Evolutionary conservation across 2,329 filamentous ascomycete genomes (phyloP).

Genomic region (Apiospora koreana): DNA sequence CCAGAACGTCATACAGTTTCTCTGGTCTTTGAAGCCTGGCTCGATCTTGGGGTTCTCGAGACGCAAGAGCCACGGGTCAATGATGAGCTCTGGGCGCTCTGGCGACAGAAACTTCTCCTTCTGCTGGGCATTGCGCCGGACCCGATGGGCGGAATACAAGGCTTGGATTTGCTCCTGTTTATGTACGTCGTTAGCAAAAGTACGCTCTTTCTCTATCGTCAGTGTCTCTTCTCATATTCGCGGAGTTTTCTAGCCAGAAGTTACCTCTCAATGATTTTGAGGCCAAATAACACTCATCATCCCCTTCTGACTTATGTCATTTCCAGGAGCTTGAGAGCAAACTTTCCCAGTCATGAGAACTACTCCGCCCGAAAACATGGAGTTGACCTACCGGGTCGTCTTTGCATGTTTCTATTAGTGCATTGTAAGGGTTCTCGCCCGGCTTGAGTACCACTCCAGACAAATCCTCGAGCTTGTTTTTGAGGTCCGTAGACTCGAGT

Average conservation of each 20-base stretch:
- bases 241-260: background rate
- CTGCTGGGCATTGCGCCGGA: conserved; percentile 74
- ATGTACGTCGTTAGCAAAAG: background rate
- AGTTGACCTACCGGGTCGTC: conserved; percentile 61
- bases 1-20: conserved; percentile 88
- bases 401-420: conserved; percentile 68
- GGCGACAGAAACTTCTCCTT: conserved; percentile 69
- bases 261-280: background rate
- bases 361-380: conserved; percentile 7
- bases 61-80: conserved; percentile 75
- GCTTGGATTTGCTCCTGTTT: conserved; percentile 59
- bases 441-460: conserved; percentile 51
- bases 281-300: too few relatives aligned
- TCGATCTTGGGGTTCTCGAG: conserved; percentile 65
- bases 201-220: too few relatives aligned
- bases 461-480: conserved; percentile 55
- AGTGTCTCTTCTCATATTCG: background rate
- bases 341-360: background rate
- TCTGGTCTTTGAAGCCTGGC: conserved; percentile 70
- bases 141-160: conserved; percentile 74
- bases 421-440: conserved; percentile 74
- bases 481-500: conserved; percentile 42
- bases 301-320: background rate
- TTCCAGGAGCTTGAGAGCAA: background rate
- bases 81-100: conserved; percentile 68